Evolutionary conservation across 805 yeast genomes (phyloP).

Genomic region (Starmerella davenportii): DNA sequence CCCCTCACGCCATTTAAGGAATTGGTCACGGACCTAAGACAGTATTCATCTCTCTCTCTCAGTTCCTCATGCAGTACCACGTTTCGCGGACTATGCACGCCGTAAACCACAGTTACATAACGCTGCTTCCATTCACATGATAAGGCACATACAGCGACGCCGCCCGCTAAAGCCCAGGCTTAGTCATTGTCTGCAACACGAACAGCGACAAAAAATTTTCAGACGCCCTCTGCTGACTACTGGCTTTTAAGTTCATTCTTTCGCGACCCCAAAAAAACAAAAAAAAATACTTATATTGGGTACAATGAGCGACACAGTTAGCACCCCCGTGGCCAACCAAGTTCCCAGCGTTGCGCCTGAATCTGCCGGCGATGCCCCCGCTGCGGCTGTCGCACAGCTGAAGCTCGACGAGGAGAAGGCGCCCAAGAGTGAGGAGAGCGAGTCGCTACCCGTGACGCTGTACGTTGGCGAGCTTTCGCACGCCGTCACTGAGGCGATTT

Average conservation of each 20-base stretch:
- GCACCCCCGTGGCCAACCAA: not conserved
- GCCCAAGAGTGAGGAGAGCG: conserved; percentile 13
- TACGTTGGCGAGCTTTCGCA: conserved; percentile 96
- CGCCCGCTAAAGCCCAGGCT: no score
- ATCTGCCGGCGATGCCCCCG: not conserved
- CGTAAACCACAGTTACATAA: no score
- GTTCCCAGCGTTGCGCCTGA: not conserved
- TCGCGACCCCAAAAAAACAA: not conserved
- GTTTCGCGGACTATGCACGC: no score
- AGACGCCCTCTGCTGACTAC: not conserved
- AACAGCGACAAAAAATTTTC: not conserved
- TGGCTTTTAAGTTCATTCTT: not conserved
- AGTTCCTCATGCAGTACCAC: no score
- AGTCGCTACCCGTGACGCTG: conserved; percentile 44
- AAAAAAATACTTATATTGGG: not conserved
- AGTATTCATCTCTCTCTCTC: no score
- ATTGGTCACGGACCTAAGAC: no score
- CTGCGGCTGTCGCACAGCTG: not conserved
- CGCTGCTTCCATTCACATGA: no score
- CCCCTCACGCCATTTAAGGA: no score
- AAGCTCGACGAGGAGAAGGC: not conserved
- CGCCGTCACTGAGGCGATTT: conserved; percentile 78
- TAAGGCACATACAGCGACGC: no score
- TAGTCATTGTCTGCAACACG: no score
- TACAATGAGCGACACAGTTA: not conserved